Conservation (phyloP, 164 flowering plant species). For the Vitis riparia region DNA sequence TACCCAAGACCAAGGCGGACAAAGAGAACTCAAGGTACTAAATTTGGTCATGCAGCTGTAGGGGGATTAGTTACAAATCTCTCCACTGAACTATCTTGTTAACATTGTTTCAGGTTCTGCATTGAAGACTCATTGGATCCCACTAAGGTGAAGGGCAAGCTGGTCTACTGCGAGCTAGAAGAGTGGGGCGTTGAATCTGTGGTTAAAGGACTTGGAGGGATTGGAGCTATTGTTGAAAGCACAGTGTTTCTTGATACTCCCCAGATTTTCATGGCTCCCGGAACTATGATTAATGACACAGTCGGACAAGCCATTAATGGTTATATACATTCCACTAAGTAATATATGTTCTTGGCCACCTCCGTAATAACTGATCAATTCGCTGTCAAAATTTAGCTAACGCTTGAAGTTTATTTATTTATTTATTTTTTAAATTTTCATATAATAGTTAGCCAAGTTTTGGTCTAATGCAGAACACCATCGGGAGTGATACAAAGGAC, state of each 20-base stretch:
- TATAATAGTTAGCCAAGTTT: background rate
- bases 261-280: slow-evolving; percentile 61
- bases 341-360: background rate
- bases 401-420: no score
- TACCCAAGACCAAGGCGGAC: slow-evolving; percentile 15
- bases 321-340: slow-evolving; percentile 62
- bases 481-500: slow-evolving; percentile 55
- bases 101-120: slow-evolving; percentile 35
- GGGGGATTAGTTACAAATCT: no score
- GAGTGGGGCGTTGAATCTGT: slow-evolving; percentile 49
- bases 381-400: no score
- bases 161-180: slow-evolving; percentile 46
- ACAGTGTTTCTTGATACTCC: slow-evolving; percentile 42
- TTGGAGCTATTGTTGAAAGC: slow-evolving; percentile 52
- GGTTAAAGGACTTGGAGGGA: slow-evolving; percentile 55
- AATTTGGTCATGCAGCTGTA: no score
- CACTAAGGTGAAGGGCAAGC: slow-evolving; percentile 60
- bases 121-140: slow-evolving; percentile 50
- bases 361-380: no score
- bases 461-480: slow-evolving; percentile 41
- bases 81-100: no score
- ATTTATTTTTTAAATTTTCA: no score
- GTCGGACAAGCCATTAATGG: slow-evolving; percentile 26
- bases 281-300: slow-evolving; percentile 43
- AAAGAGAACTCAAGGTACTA: no score